Conservation (phyloP, 2,329 filamentous ascomycete genomes). For the Pestalotiopsis sp. region DNA sequence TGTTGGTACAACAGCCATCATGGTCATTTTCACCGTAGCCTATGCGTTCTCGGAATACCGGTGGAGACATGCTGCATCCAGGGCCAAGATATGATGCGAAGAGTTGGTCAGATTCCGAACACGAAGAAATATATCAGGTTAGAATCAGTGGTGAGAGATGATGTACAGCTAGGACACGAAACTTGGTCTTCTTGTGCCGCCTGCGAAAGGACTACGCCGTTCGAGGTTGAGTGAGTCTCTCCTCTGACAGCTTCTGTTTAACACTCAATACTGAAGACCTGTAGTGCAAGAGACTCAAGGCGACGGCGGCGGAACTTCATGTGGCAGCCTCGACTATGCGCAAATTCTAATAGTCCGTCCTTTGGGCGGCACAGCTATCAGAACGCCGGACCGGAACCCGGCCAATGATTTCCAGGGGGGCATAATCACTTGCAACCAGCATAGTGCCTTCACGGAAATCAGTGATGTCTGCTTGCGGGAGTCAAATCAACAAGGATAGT, state of each 20-base stretch:
- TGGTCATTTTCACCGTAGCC: not conserved
- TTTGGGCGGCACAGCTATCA: not conserved
- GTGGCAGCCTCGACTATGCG: no score
- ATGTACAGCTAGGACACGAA: not conserved
- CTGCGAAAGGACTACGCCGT: not conserved
- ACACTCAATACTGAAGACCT: not conserved
- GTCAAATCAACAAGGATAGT: not conserved
- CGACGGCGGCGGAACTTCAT: not conserved
- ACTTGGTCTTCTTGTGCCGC: not conserved
- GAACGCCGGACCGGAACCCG: not conserved
- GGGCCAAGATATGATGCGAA: not conserved
- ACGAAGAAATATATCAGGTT: not conserved
- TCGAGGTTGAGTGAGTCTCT: not conserved
- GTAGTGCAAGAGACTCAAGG: not conserved
- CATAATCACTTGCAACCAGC: not conserved
- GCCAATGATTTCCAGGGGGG: not conserved
- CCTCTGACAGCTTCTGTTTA: not conserved
- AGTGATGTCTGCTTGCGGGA: not conserved
- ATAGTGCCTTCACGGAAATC: not conserved
- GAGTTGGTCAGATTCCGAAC: not conserved
- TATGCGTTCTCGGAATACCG: not conserved
- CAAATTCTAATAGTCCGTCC: not conserved
- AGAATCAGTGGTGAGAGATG: not conserved
- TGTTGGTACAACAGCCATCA: not conserved
- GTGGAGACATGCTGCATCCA: not conserved